Evolutionary conservation across 305 asterid species (phyloP).

Genomic region (Fraxinus baroniana): DNA sequence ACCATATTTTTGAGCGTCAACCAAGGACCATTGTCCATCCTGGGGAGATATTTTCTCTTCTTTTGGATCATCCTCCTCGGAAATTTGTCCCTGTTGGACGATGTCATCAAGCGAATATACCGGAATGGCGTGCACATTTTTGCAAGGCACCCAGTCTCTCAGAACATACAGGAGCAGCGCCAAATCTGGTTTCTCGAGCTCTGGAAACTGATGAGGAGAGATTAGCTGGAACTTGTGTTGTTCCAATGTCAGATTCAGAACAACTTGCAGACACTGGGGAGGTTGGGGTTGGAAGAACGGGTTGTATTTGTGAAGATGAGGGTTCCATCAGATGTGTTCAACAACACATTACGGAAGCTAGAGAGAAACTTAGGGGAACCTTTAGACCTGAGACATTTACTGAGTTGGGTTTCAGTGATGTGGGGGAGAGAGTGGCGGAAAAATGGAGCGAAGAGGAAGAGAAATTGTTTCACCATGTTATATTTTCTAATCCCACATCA

Average conservation of each 20-base stretch:
- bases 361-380: conserved; percentile 43
- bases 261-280: conserved; percentile 14
- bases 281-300: conserved; percentile 40
- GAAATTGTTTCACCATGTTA: conserved; percentile 47
- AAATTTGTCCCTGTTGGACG: conserved; percentile 65
- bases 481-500: conserved; percentile 53
- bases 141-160: conserved; percentile 4
- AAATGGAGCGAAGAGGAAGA: conserved; percentile 64
- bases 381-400: conserved; percentile 49
- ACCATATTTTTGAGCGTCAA: conserved; percentile 25
- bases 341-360: conserved; percentile 67
- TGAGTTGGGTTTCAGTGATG: conserved; percentile 58
- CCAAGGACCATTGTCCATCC: conserved; percentile 25
- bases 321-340: conserved; percentile 71
- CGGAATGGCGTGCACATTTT: conserved; percentile 38
- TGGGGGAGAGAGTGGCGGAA: conserved; percentile 68
- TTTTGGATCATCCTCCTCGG: conserved; percentile 42
- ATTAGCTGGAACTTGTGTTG: conserved; percentile 40
- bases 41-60: conserved; percentile 36
- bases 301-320: conserved; percentile 52
- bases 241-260: conserved; percentile 28
- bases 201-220: conserved; percentile 29
- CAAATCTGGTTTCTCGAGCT: neutral
- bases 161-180: conserved; percentile 19
- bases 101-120: conserved; percentile 63